A percentile compares a stretch with the other conserved stretches of the same genome.
Evolutionary conservation across 1,139 yeast species (phyloP).

Genomic region (Zygosaccharomyces sapae): DNA sequence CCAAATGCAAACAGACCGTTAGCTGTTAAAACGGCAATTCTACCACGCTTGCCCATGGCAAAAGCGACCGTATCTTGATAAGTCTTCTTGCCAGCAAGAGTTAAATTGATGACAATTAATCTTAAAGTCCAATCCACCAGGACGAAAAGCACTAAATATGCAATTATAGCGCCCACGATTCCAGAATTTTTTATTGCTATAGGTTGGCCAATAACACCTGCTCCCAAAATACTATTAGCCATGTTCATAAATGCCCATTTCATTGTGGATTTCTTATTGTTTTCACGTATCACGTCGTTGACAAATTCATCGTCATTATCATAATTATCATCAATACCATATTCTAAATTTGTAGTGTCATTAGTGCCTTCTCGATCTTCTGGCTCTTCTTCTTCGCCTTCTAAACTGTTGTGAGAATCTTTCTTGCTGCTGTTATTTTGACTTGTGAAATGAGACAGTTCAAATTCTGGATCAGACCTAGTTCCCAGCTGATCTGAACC

Average conservation of each 20-base stretch:
- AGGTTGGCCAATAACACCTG: constrained; percentile 93
- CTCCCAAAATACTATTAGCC: constrained; percentile 92
- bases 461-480: constrained; percentile 4
- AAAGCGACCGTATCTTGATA: constrained; percentile 82
- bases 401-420: not conserved
- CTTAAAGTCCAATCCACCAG: constrained; percentile 86
- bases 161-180: constrained; percentile 63
- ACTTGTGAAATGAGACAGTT: constrained; percentile 10
- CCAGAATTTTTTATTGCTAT: constrained; percentile 83
- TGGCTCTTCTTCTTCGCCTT: not conserved
- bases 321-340: not conserved
- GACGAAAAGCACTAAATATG: constrained; percentile 56
- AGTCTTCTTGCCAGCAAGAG: constrained; percentile 66
- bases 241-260: constrained; percentile 93
- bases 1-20: constrained; percentile 92
- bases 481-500: not conserved
- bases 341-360: not conserved
- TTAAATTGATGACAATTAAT: constrained; percentile 78
- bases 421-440: not conserved
- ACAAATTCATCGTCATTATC: constrained; percentile 7
- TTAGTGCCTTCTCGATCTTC: not conserved
- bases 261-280: constrained; percentile 41
- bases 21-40: constrained; percentile 60
- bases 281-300: constrained; percentile 13
- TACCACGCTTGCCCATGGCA: constrained; percentile 75